These are phyloP conservation scores for Babesia sp. DNA, from an alignment of 169 alveolate genomes.

Conservation along the genomic window DNA sequence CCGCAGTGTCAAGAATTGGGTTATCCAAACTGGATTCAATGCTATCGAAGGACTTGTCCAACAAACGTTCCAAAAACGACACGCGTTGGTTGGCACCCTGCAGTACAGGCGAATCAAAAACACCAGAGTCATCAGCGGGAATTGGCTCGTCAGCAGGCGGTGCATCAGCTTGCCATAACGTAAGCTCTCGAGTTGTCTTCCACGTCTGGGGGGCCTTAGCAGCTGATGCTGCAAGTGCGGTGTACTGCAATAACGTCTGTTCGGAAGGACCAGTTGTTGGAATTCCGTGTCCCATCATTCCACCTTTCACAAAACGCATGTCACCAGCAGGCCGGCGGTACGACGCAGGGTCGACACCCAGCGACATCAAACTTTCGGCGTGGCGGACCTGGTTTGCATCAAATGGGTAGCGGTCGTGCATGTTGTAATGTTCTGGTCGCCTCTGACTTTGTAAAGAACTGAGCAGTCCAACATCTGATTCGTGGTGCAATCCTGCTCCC, in stretches of 20 bases:
- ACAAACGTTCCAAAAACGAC: conserved; percentile 56
- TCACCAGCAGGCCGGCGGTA: not conserved
- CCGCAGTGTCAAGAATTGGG: conserved; percentile 1
- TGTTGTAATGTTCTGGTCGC: conserved; percentile 1
- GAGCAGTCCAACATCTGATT: not conserved
- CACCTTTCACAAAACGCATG: not conserved
- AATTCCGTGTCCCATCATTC: not conserved
- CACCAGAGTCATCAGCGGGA: conserved; percentile 11
- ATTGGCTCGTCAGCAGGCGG: not conserved
- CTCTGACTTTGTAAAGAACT: not conserved
- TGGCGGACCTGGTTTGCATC: not conserved
- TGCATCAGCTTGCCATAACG: not conserved
- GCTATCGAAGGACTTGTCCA: conserved; percentile 61
- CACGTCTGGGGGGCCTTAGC: not conserved
- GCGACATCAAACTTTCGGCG: not conserved
- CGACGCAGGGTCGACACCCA: not conserved
- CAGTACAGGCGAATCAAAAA: conserved; percentile 17
- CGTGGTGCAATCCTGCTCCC: not conserved
- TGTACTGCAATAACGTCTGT: conserved; percentile 11
- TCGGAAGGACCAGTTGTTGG: not conserved
- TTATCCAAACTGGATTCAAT: not conserved
- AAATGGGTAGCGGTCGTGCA: not conserved
- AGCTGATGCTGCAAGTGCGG: not conserved
- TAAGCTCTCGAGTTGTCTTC: not conserved
- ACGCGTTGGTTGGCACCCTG: not conserved